A percentile compares a stretch with the other conserved stretches of the same genome.
Evolutionary conservation across 495 filamentous ascomycete genomes (phyloP).

Genomic region (Hypomontagnella submonticulosa): DNA sequence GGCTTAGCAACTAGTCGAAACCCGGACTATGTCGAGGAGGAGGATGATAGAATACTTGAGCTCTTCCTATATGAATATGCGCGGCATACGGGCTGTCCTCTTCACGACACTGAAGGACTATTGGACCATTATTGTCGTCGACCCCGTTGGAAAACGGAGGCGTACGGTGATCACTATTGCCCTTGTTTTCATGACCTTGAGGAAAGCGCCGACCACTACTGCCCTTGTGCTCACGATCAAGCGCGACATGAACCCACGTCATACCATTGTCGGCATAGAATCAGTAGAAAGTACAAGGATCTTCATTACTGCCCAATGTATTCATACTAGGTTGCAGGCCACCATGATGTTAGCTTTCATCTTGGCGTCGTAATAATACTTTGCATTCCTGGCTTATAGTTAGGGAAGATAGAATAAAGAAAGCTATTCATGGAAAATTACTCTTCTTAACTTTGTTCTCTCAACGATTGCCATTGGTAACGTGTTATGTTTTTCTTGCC

Average conservation of each 20-base stretch:
- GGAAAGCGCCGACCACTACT: slow-evolving; percentile 31
- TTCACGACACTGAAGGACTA: slow-evolving; percentile 15
- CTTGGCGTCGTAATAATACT: too few relatives aligned
- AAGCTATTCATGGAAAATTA: too few relatives aligned
- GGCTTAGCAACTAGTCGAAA: slow-evolving; percentile 14
- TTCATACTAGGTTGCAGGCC: neutral
- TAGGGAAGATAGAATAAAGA: too few relatives aligned
- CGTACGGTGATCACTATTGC: slow-evolving; percentile 30
- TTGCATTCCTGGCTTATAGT: too few relatives aligned
- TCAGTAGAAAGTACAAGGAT: neutral
- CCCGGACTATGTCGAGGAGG: slow-evolving; percentile 10
- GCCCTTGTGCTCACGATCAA: slow-evolving; percentile 26
- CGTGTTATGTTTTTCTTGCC: too few relatives aligned
- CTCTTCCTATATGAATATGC: slow-evolving; percentile 25
- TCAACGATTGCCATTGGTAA: too few relatives aligned
- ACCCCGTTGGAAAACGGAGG: slow-evolving; percentile 23
- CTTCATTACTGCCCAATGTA: slow-evolving; percentile 23
- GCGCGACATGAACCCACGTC: neutral
- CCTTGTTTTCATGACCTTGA: slow-evolving; percentile 12
- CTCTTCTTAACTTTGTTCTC: too few relatives aligned
- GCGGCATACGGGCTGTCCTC: slow-evolving; percentile 6
- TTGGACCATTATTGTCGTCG: slow-evolving; percentile 28
- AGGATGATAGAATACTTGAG: slow-evolving; percentile 32
- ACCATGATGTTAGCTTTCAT: too few relatives aligned
- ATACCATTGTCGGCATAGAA: slow-evolving; percentile 14